These are phyloP conservation scores for Cytospora chrysosperma DNA, from an alignment of 2,329 filamentous ascomycete species.

Conservation along the genomic window DNA sequence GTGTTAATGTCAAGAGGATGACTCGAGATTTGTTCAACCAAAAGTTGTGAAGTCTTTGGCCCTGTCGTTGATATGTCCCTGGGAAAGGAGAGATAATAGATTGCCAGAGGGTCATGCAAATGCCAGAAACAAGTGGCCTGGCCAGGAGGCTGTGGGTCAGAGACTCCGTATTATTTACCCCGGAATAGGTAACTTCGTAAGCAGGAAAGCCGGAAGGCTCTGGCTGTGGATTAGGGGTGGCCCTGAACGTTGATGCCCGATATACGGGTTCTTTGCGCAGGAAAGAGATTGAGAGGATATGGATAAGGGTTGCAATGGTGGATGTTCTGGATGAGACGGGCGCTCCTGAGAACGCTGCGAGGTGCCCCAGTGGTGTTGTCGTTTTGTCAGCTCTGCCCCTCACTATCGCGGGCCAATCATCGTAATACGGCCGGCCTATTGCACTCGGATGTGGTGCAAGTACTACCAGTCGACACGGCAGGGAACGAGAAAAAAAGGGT, in stretches of 20 bases:
- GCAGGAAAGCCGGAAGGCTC: not conserved
- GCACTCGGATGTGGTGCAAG: not conserved
- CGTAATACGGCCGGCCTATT: not conserved
- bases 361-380: not conserved
- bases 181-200: conserved; percentile 7
- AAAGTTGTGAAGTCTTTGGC: not conserved
- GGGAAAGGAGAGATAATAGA: conserved; percentile 18
- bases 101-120: conserved; percentile 16
- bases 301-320: not conserved
- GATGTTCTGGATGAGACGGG: not conserved
- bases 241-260: not conserved
- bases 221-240: not conserved
- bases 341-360: not conserved
- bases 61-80: conserved; percentile 12
- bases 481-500: not conserved
- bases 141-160: conserved; percentile 24
- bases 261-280: not conserved
- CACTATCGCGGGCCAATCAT: conserved; percentile 14
- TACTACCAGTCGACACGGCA: no score
- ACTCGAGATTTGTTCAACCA: not conserved
- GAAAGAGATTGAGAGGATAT: not conserved
- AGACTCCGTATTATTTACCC: conserved; percentile 25
- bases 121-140: conserved; percentile 21
- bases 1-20: not conserved
- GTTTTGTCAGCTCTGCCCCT: conserved; percentile 10